Evolutionary conservation across 768 basidiomycete genomes (phyloP).

Genomic region (Termitomyces sp.): DNA sequence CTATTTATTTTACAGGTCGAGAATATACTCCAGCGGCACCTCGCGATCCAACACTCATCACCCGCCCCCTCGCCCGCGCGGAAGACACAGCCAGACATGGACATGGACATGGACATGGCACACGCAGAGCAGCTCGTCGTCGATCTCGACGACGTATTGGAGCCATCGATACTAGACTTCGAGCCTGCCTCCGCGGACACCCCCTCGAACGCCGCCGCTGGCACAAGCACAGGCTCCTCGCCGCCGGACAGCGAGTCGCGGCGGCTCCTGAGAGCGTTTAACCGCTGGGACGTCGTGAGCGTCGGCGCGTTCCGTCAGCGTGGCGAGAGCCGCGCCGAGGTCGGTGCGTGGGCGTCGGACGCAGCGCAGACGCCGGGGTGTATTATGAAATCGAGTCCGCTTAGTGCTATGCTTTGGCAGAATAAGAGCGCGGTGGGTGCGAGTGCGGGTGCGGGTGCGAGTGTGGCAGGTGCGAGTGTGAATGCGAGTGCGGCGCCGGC

Average conservation of each 20-base stretch:
- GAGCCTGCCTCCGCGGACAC: no score
- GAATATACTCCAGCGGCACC: constrained; percentile 26
- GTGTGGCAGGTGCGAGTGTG: no score
- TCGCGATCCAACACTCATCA: constrained; percentile 20
- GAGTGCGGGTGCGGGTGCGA: no score
- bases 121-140: constrained; percentile 48
- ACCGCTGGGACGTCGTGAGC: constrained; percentile 70
- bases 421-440: constrained; percentile 24
- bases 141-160: constrained; percentile 71
- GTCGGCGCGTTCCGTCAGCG: constrained; percentile 70
- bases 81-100: no score
- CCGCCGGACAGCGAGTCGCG: constrained; percentile 31
- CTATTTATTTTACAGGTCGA: no score
- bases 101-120: no score
- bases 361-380: constrained; percentile 29
- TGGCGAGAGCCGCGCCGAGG: constrained; percentile 27
- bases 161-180: constrained; percentile 63
- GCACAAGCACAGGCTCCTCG: no score
- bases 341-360: constrained; percentile 34
- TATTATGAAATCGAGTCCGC: constrained; percentile 49
- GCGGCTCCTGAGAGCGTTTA: constrained; percentile 43
- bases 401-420: constrained; percentile 54
- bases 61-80: constrained; percentile 24
- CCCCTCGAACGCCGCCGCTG: no score
- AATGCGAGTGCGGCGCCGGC: no score